Base-by-base conservation (phyloP, 202 grass and related monocot species). In the Setaria italica region DNA sequence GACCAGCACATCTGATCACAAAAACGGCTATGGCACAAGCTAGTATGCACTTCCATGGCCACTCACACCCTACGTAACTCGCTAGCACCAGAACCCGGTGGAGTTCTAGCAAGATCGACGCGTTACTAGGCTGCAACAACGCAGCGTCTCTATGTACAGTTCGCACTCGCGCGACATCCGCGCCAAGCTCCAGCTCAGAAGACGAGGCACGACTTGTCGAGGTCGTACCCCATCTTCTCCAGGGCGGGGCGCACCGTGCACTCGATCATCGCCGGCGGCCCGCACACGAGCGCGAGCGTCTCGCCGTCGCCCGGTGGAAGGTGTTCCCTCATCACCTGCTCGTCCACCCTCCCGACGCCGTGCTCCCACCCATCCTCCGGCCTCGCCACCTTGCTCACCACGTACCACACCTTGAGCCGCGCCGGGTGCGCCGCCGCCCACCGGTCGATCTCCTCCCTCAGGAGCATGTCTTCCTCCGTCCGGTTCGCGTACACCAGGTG, bases 401-500 rank as follows among this genome's bases (percentile, higher is more conserved):
- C 93, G 49, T 99, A 99, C 93, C 97, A 99, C 43, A 99, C 88
- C 76, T 95, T 94, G 74, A 94, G 79, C 76, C 69, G 81, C 35
- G 89, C 85, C 33, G 93, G 93, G 65, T 92, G 77, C 57, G 88
- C 82, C 1, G 35, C 80, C 5, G 90, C 97, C 91, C 88, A 99
- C 43, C 72, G 71, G 73, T 99, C 92, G 13, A 99, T 90, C 92
- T 97, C 90, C 10, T 89, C 92, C 59, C 88, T 55, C 30, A 99
- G 78, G 21, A 99, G 79, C 59, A 99, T 99, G 88, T 99, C 94
- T 25, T 93, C 92, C 88, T 99, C 97, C 60, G 82, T 94, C 42
- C 97, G 90, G 90, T 99, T 99, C 9, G 92, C 94, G 81, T 97
- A 99, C 37, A 99, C 94, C 5, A 99, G 76, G 88, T 99, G 87